These are phyloP conservation scores for Hylodesmum podocarpum DNA, from an alignment of 306 rosid species.

Conservation along the genomic window DNA sequence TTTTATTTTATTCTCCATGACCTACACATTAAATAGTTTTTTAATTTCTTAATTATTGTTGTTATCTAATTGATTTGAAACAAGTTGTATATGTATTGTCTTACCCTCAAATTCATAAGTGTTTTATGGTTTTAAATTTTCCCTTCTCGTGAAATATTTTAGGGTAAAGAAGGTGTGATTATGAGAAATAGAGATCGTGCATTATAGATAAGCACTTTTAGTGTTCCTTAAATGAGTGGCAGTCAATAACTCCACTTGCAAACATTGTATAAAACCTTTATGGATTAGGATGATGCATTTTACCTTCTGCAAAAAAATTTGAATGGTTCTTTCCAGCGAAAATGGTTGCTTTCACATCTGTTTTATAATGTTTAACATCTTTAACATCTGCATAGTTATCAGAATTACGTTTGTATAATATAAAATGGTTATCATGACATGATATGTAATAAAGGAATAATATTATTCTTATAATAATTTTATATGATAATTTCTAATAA, in stretches of 20 bases:
- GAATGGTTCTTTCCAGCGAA: not conserved
- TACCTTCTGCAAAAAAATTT: not conserved
- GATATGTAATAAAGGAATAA: no score
- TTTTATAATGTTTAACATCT: not conserved
- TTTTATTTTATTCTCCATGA: no score
- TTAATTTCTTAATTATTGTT: no score
- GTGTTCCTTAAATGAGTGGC: conserved; percentile 6
- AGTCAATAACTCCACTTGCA: conserved; percentile 8
- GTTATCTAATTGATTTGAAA: no score
- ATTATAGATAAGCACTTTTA: not conserved
- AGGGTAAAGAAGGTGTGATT: not conserved
- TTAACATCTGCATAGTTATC: not conserved
- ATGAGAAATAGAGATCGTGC: not conserved
- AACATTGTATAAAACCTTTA: not conserved
- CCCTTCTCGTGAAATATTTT: not conserved
- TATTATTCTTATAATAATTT: no score
- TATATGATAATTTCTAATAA: not conserved
- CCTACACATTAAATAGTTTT: no score
- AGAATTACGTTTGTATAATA: not conserved
- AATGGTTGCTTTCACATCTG: not conserved
- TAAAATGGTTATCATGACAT: not conserved
- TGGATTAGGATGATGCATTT: not conserved
- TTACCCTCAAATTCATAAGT: not conserved
- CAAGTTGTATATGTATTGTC: not conserved
- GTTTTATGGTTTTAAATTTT: not conserved